Evolutionary conservation across 2,329 filamentous ascomycete species (phyloP), one percentile per base, ranked within the genome.

Genomic region (Penicillium griseofulvum): DNA sequence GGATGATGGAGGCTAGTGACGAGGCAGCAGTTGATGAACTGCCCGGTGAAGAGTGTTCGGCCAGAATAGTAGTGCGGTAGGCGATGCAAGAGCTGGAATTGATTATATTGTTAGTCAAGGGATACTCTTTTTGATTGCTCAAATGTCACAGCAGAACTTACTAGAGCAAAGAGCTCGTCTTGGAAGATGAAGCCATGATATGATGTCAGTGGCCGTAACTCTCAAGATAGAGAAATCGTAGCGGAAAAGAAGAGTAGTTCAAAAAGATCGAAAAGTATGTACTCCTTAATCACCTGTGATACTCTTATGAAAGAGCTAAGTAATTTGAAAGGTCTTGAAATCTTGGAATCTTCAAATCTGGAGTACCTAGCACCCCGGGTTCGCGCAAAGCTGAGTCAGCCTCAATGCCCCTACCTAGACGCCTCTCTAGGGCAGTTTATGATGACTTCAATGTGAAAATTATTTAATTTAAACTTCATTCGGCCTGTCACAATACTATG

Each of bases 11-110:
- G 64, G 93, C 91, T 66, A 97, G 88, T 12, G 88, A 91, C 5
- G 91, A 95, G 60, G 91, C 90, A 66, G 90, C 91, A 54, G 90
- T 89, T 64, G 90, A 86, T 39, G 88, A 90, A 10, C 89, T 87
- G 58, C 91, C 89, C 2, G 91, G 91, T 33, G 90, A 87, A 46
- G 91, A 95, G 79, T 95, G 93, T 78, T 99, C 94, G 68, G 90
- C 80, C 58, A 99, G 87, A 76, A 99, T 96, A 43, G 92, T 97
- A 52, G 86, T 90, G 70, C 94, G 88, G 78, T 97, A 87, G 48
- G 94, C 91, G 75, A 99, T 94, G 79, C 94, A 97, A 65, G 91
- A 87, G 78, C 91, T 96, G 37, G 19, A 19, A 39, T 54, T 11
- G 7, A 6, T 14, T 34, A n/a, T 10, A 36, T 49, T 43, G 49